Conservation (phyloP, 345 rosid species). For the Syzygium jambos region DNA sequence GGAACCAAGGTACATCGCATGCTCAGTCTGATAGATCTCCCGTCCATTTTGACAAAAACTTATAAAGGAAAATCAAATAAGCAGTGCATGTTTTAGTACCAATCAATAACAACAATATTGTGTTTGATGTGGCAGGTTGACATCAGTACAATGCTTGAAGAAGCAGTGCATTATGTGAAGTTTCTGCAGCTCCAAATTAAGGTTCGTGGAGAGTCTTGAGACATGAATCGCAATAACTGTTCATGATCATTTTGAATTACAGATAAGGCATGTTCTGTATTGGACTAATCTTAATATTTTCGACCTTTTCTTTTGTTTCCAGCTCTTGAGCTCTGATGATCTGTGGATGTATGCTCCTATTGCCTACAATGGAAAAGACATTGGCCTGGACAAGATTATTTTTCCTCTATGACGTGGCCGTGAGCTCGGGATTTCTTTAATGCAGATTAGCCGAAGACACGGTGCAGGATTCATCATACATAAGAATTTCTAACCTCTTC, state of each 20-base stretch:
- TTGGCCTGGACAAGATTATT: conserved; percentile 64
- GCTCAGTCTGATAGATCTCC: neutral
- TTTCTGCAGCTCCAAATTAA: conserved; percentile 87
- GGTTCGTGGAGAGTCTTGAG: conserved; percentile 22
- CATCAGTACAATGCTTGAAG: conserved; percentile 96
- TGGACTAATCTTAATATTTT: neutral
- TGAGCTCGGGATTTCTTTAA: neutral
- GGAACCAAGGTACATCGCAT: conserved; percentile 59
- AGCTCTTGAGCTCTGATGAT: conserved; percentile 94
- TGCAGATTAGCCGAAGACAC: neutral
- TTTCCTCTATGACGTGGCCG: conserved; percentile 5
- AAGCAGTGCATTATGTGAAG: conserved; percentile 84
- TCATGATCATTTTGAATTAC: neutral
- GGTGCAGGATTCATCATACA: neutral
- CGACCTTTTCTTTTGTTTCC: neutral
- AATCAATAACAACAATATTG: no score
- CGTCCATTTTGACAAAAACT: neutral
- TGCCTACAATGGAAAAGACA: conserved; percentile 80
- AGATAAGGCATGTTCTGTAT: neutral
- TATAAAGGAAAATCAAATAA: neutral
- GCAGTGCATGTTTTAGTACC: neutral
- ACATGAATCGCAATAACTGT: neutral
- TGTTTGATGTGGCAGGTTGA: conserved; percentile 30
- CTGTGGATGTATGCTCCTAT: conserved; percentile 97
- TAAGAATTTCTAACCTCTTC: neutral